Conservation (phyloP, 148 eudicot genomes). For the Vaccinium vitisidaea region DNA sequence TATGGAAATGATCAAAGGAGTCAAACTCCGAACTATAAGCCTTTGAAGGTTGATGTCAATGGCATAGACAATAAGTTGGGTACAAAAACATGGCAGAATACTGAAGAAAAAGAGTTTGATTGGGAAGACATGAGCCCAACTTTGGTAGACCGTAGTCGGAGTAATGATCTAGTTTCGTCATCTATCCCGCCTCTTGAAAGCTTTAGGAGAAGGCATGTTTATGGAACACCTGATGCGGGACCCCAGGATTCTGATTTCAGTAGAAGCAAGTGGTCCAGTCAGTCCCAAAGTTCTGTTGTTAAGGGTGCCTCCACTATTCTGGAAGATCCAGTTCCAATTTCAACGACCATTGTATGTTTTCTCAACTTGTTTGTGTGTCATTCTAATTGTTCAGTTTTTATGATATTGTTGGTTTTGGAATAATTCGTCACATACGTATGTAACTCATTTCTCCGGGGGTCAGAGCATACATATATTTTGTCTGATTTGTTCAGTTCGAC, state of each 20-base stretch:
- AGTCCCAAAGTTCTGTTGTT: conserved; percentile 24
- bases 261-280: conserved; percentile 40
- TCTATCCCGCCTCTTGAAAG: conserved; percentile 32
- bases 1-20: conserved; percentile 76
- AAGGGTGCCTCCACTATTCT: conserved; percentile 34
- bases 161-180: conserved; percentile 29
- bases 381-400: conserved; percentile 12
- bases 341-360: conserved; percentile 46
- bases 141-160: conserved; percentile 38
- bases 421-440: background rate
- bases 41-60: conserved; percentile 40
- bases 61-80: conserved; percentile 32
- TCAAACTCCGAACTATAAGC: conserved; percentile 36
- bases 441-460: background rate
- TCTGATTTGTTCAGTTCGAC: background rate
- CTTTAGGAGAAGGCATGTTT: conserved; percentile 36
- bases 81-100: conserved; percentile 64
- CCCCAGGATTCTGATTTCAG: conserved; percentile 40
- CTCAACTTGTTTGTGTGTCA: conserved; percentile 22
- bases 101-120: conserved; percentile 87
- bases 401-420: conserved; percentile 3
- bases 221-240: conserved; percentile 30
- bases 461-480: background rate
- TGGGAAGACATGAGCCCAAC: conserved; percentile 83
- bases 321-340: conserved; percentile 42